These are phyloP conservation scores for Vitis hybrid DNA, from an alignment of 177 flowering plant genomes.

Conservation along the genomic window DNA sequence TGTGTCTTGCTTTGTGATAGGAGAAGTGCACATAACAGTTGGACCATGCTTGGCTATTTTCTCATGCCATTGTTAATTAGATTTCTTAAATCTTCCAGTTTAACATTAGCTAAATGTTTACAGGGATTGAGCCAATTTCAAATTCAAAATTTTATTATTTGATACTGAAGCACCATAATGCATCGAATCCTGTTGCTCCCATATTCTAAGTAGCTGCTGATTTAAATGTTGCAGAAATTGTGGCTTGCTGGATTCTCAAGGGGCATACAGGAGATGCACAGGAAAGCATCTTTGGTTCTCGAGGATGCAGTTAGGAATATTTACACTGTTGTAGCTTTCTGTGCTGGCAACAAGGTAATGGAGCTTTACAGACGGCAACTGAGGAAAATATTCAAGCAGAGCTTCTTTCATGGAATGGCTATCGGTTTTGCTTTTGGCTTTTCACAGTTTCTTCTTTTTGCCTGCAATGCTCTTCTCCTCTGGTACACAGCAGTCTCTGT, in stretches of 20 bases:
- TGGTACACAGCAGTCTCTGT: slow-evolving; percentile 85
- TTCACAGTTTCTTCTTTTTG: slow-evolving; percentile 96
- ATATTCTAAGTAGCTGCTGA: slow-evolving; percentile 11
- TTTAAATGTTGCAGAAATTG: slow-evolving; percentile 63
- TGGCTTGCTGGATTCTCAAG: slow-evolving; percentile 98
- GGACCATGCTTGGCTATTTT: too few species aligned
- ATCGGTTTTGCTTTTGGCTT: slow-evolving; percentile 94
- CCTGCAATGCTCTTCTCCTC: slow-evolving; percentile 93
- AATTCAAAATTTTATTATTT: background rate
- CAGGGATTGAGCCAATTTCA: background rate
- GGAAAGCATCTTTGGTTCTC: slow-evolving; percentile 92
- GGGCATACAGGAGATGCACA: slow-evolving; percentile 97
- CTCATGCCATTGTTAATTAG: background rate
- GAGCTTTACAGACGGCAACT: slow-evolving; percentile 85
- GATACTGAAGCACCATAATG: background rate
- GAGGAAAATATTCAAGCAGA: slow-evolving; percentile 66
- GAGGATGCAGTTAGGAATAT: slow-evolving; percentile 99
- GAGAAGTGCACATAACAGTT: too few species aligned
- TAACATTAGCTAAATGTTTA: background rate
- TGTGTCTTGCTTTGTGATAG: too few species aligned
- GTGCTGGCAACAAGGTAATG: slow-evolving; percentile 97
- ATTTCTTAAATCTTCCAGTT: background rate
- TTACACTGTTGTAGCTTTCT: slow-evolving; percentile 96
- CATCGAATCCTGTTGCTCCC: background rate
- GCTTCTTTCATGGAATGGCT: slow-evolving; percentile 84